Evolutionary conservation across 73 alveolate species (phyloP).

Genomic region (Blepharisma stoltei): DNA sequence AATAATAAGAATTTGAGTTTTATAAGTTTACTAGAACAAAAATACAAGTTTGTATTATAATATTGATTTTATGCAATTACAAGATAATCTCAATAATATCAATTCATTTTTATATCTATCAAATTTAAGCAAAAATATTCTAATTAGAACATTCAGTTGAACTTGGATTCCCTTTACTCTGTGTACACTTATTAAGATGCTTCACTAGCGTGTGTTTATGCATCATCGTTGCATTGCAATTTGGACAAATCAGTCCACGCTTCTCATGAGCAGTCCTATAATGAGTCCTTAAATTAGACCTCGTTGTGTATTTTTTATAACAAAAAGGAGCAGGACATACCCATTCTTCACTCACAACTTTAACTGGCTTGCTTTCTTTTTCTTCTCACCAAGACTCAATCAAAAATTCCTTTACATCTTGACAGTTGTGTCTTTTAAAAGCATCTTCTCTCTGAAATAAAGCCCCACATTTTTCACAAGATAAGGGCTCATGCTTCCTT

Average conservation of each 20-base stretch:
- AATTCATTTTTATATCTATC: too few relatives aligned
- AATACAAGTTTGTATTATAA: too few relatives aligned
- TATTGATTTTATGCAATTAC: too few relatives aligned
- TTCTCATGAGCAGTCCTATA: slow-evolving; percentile 28
- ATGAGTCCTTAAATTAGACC: slow-evolving; percentile 14
- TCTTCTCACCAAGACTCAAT: background rate
- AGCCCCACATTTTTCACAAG: slow-evolving; percentile 1
- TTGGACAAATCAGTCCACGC: background rate
- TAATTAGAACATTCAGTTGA: too few relatives aligned
- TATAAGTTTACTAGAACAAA: too few relatives aligned
- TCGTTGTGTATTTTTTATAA: slow-evolving; percentile 1
- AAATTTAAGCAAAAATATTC: too few relatives aligned
- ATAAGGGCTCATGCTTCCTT: slow-evolving; percentile 3
- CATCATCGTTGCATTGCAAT: background rate
- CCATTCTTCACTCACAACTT: background rate
- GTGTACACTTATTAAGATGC: background rate
- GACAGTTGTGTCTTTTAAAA: slow-evolving; percentile 18
- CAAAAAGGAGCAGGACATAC: background rate
- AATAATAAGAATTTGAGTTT: too few relatives aligned
- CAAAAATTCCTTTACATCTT: background rate
- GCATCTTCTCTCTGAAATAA: slow-evolving; percentile 4
- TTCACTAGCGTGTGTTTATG: slow-evolving; percentile 7
- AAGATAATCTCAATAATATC: too few relatives aligned
- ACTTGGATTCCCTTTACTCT: background rate
- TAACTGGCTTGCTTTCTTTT: background rate